A percentile compares a stretch with the other conserved stretches of the same genome.
Evolutionary conservation across 2,329 filamentous ascomycete genomes (phyloP).

Genomic region (Cytospora leucostoma): DNA sequence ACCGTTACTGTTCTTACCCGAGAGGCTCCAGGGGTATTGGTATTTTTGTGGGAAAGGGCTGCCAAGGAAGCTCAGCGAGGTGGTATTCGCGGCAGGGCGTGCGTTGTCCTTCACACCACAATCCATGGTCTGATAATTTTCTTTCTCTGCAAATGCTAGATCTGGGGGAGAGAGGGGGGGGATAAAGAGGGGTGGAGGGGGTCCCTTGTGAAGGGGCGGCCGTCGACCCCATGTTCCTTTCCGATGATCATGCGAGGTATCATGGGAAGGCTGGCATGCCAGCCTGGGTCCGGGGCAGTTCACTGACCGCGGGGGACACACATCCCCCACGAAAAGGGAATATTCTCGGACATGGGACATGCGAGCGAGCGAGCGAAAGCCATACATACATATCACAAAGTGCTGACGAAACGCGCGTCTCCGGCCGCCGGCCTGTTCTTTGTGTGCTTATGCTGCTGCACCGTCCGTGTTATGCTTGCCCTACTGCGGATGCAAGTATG

Average conservation of each 20-base stretch:
- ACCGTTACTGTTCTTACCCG: conserved; percentile 15
- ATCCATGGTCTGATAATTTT: conserved; percentile 3
- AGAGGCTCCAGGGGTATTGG: conserved; percentile 16
- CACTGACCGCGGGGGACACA: conserved; percentile 7
- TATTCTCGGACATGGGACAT: conserved; percentile 12
- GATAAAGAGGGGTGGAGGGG: not conserved
- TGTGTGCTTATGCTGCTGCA: conserved; percentile 17
- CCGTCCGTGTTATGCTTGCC: conserved; percentile 27
- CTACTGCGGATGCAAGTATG: conserved; percentile 29
- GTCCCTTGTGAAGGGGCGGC: conserved; percentile 7
- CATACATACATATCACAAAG: conserved; percentile 13
- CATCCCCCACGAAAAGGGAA: not conserved
- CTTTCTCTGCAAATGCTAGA: conserved; percentile 10
- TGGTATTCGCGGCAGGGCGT: conserved; percentile 21
- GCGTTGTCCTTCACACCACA: conserved; percentile 23
- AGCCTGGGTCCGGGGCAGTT: conserved; percentile 13
- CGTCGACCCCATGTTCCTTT: not conserved
- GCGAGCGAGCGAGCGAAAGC: not conserved
- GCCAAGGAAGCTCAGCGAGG: conserved; percentile 20
- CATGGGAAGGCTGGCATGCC: not conserved
- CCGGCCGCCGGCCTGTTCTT: conserved; percentile 13
- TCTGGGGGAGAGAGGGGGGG: not conserved
- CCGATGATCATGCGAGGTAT: not conserved
- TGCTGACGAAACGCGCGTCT: conserved; percentile 15
- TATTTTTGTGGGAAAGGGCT: conserved; percentile 15